Evolutionary conservation across 352 stramenopile genomes (phyloP).

Genomic region (Pythium apleroticum): DNA sequence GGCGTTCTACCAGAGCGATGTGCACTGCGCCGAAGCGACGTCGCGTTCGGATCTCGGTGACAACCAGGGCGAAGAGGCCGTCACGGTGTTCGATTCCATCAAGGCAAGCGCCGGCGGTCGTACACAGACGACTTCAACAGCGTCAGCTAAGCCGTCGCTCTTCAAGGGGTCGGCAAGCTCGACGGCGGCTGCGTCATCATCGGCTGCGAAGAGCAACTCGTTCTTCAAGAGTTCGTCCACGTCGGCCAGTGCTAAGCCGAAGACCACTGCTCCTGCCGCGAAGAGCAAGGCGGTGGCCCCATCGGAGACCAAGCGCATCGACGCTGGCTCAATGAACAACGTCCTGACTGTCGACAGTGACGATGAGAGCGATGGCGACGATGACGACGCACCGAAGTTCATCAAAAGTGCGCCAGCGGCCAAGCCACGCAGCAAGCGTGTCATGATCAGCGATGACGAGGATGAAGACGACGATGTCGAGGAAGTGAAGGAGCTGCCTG

Average conservation of each 20-base stretch:
- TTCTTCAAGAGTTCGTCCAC: conserved; percentile 25
- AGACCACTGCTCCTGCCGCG: conserved; percentile 1
- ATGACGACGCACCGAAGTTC: conserved; percentile 64
- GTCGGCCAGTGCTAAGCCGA: conserved; percentile 20
- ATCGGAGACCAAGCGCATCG: conserved; percentile 35
- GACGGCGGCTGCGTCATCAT: conserved; percentile 8
- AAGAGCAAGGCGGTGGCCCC: conserved; percentile 15
- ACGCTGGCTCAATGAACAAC: conserved; percentile 55
- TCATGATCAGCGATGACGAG: conserved; percentile 69
- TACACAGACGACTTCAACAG: conserved; percentile 1
- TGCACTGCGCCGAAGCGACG: conserved; percentile 52
- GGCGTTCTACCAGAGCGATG: conserved; percentile 51
- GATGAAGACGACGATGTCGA: conserved; percentile 53
- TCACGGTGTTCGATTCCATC: conserved; percentile 63
- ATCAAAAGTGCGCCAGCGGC: conserved; percentile 37
- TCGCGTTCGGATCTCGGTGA: conserved; percentile 50
- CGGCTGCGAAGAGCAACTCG: conserved; percentile 22
- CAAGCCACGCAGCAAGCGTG: conserved; percentile 43
- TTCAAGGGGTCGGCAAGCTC: conserved; percentile 29
- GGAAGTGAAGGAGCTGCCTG: conserved; percentile 8
- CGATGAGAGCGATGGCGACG: conserved; percentile 43
- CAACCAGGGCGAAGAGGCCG: conserved; percentile 60
- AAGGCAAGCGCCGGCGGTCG: conserved; percentile 15
- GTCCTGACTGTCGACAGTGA: conserved; percentile 74
- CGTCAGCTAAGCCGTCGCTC: conserved; percentile 23